Percentiles rank a stretch among this genome's conserved stretches.
Evolutionary conservation across 2,329 filamentous ascomycete genomes (phyloP).

Genomic region (Aspergillus quadrilineatus): DNA sequence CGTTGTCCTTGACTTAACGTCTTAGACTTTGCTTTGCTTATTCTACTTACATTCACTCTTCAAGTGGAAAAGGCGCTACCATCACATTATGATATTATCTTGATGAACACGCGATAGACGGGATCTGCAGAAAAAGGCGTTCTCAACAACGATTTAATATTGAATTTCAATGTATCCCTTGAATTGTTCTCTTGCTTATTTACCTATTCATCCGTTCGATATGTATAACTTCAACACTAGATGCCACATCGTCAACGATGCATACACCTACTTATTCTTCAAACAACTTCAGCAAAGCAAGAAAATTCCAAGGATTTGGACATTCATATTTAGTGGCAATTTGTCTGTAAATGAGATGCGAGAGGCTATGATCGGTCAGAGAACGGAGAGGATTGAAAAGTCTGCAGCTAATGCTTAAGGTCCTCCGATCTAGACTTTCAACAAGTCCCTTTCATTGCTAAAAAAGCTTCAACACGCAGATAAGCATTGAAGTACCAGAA

Average conservation of each 20-base stretch:
- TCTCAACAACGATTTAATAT: constrained; percentile 39
- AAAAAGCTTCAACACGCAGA: background rate
- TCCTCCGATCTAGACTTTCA: background rate
- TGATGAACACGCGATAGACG: constrained; percentile 17
- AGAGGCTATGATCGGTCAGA: background rate
- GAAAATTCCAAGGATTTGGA: background rate
- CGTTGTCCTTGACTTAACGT: constrained; percentile 29
- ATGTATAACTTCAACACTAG: constrained; percentile 10
- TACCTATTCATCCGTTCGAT: background rate
- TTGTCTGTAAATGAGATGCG: background rate
- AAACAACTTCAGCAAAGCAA: background rate
- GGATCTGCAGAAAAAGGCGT: constrained; percentile 27
- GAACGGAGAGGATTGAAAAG: background rate
- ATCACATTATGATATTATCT: constrained; percentile 9
- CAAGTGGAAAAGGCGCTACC: constrained; percentile 8
- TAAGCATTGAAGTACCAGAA: constrained; percentile 4
- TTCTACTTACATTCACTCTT: constrained; percentile 5
- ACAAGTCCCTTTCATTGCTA: too few species aligned
- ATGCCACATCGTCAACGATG: background rate
- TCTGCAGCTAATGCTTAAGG: background rate
- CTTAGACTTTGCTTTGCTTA: constrained; percentile 25
- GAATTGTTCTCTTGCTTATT: background rate
- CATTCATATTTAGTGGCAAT: background rate
- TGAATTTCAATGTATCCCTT: constrained; percentile 15
- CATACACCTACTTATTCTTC: background rate